A percentile compares a stretch with the other conserved stretches of the same genome.
Conservation (phyloP, 306 rosid genomes). For the Ziziphus jujuba region DNA sequence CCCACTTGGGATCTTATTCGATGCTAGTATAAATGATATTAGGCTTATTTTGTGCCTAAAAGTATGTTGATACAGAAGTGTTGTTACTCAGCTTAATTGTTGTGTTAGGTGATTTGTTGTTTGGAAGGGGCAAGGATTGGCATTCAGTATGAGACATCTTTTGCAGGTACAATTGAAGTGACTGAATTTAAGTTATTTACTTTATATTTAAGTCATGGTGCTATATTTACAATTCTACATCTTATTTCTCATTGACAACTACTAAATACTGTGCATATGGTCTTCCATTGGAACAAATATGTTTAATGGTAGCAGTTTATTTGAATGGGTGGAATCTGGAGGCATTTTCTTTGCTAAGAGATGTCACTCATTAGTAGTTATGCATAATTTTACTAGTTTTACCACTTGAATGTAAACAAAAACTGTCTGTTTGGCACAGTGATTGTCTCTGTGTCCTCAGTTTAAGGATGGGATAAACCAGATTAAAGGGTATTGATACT, state of each 20-base stretch:
- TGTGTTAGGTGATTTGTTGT: conserved; percentile 77
- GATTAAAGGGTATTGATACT: background rate
- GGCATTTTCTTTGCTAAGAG: background rate
- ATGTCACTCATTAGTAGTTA: conserved; percentile 20
- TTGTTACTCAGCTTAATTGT: conserved; percentile 9
- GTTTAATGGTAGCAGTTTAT: background rate
- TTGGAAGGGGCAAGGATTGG: conserved; percentile 96
- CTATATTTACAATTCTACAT: background rate
- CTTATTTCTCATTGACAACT: background rate
- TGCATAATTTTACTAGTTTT: conserved; percentile 18
- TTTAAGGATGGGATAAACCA: background rate
- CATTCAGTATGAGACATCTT: conserved; percentile 82
- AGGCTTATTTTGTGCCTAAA: background rate
- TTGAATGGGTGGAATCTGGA: conserved; percentile 25
- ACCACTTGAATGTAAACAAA: background rate
- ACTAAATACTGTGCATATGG: background rate
- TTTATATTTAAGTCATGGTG: background rate
- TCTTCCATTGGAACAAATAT: background rate
- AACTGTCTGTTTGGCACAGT: conserved; percentile 1
- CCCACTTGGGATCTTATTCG: background rate
- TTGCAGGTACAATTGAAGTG: conserved; percentile 68
- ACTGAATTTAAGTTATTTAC: conserved; percentile 12
- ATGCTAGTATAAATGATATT: too few species aligned
- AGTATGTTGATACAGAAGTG: background rate
- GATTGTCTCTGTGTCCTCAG: background rate